Evolutionary conservation across 192 early-diverging fungal species (phyloP).

Genomic region (Lobulomyces angularis): DNA sequence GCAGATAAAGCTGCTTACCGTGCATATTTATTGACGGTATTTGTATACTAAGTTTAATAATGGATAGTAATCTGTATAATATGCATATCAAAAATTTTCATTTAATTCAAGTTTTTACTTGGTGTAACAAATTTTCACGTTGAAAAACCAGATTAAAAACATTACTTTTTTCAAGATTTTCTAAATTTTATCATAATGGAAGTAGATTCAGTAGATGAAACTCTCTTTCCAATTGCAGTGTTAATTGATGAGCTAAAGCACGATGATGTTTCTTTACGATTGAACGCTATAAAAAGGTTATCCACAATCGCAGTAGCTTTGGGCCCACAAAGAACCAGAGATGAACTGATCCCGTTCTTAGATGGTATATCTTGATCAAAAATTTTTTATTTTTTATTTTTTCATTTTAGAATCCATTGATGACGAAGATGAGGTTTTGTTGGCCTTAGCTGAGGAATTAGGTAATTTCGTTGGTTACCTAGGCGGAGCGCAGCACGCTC

Average conservation of each 20-base stretch:
- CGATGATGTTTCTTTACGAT: slow-evolving; percentile 72
- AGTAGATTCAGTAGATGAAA: too few species aligned
- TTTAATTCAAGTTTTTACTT: too few species aligned
- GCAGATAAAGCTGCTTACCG: too few species aligned
- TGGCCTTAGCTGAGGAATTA: slow-evolving; percentile 86
- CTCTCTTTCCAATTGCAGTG: slow-evolving; percentile 76
- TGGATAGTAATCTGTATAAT: too few species aligned
- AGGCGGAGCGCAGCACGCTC: slow-evolving; percentile 77
- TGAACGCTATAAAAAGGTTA: slow-evolving; percentile 72
- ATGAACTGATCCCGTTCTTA: slow-evolving; percentile 94
- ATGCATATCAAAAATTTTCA: too few species aligned
- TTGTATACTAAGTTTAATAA: too few species aligned
- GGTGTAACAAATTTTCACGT: too few species aligned
- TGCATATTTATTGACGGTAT: too few species aligned
- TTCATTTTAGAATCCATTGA: slow-evolving; percentile 79
- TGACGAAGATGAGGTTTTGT: slow-evolving; percentile 95
- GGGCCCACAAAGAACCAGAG: slow-evolving; percentile 84
- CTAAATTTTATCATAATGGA: too few species aligned
- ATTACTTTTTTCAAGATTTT: too few species aligned
- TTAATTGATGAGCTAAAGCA: slow-evolving; percentile 88
- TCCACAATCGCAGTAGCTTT: slow-evolving; percentile 82
- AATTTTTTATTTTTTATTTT: neutral
- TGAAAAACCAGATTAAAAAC: too few species aligned
- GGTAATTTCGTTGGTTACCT: slow-evolving; percentile 86
- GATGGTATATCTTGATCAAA: slow-evolving; percentile 53